Evolutionary conservation across 768 basidiomycete species (phyloP), one percentile per base, ranked within the genome.

Genomic region (Leucocoprinus leucothites): DNA sequence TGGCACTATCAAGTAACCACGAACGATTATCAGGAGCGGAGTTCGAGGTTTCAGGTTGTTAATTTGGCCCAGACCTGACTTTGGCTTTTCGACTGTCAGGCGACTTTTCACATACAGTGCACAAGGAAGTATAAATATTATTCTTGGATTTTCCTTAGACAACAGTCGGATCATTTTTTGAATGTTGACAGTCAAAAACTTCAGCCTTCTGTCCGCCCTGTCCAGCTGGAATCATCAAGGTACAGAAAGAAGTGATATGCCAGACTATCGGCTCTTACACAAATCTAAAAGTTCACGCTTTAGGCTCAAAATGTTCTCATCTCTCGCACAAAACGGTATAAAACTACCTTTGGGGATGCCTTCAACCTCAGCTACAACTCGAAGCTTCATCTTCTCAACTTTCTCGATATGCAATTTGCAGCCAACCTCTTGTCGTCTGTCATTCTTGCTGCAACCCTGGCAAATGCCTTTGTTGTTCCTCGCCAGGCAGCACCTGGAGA

Each of bases 401-500:
- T 18, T 11, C 19, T 26, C 44, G 4, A 3, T 8, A 56, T 56
- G 54, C 48, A 48, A n/a, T 56, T 56, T 21, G 3, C 54, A 19
- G 14, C 54, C 26, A 43, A 41, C 21, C 3, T 56, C 26, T 21
- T 44, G 9, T 43, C 48, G 14, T 43, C 41, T 8, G 22, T 56
- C 19, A 35, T 38, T 8, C 19, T 56, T n/a, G 54, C 54, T 35
- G 54, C 54, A 8, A 26, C 41, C 11, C 16, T 56, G 41, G 54
- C 54, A 42, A 56, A 24, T 34, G 54, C 54, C n/a, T 11, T 35
- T 24, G 31, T 56, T 21, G 13, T 56, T 43, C 54, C 54, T 25
- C 54, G 54, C 13, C 54, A 56, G 28, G 47, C 38, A 16, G 53
- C 65, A 1, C 53, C 58, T 7, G 66, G 65, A 24, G 72, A 72